These are phyloP conservation scores for Sporothrix dimorphospora DNA, from an alignment of 2,329 filamentous ascomycete species.

Conservation along the genomic window DNA sequence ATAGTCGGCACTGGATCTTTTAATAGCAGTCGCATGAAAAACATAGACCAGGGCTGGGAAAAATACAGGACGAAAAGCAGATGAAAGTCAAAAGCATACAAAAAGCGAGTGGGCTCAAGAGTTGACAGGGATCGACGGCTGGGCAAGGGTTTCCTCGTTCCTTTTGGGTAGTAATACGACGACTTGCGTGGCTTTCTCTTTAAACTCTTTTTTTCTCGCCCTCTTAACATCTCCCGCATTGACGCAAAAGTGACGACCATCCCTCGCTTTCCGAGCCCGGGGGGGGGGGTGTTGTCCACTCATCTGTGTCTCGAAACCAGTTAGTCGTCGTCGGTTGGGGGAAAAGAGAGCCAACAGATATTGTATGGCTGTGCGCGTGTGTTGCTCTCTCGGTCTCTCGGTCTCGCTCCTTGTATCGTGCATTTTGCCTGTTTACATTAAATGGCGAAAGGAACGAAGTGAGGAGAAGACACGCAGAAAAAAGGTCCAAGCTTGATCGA, in stretches of 20 bases:
- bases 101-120: too few species aligned
- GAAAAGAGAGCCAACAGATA: background rate
- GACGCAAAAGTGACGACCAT: background rate
- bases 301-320: background rate
- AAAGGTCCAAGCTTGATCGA: background rate
- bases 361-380: background rate
- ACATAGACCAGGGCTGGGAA: background rate
- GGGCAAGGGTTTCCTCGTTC: background rate
- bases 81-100: background rate
- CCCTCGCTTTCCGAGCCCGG: background rate
- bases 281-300: background rate
- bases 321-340: background rate
- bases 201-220: background rate
- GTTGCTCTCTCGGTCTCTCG: background rate
- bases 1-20: background rate
- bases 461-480: background rate
- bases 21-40: background rate
- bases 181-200: too few species aligned
- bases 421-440: background rate
- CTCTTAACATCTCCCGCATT: background rate
- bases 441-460: background rate
- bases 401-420: background rate
- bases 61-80: conserved; percentile 11
- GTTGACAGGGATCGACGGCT: background rate
- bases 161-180: too few species aligned